Conservation (phyloP, 768 basidiomycete genomes). For the Mycena crocata region DNA sequence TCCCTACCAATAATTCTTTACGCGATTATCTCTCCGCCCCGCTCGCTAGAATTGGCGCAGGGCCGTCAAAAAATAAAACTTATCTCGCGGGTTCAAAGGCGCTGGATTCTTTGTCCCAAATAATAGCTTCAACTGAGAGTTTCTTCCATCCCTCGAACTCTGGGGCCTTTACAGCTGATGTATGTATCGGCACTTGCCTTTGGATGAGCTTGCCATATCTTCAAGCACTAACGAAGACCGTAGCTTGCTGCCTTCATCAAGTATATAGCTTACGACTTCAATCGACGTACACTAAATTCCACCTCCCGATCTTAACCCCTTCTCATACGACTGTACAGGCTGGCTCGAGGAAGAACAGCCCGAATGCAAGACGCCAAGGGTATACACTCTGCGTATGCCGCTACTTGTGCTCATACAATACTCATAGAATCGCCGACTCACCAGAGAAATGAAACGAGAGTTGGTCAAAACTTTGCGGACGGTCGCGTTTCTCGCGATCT, state of each 20-base stretch:
- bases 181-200: conserved; percentile 45
- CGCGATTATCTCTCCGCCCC: conserved; percentile 72
- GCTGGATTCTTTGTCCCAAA: conserved; percentile 84
- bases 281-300: conserved; percentile 67
- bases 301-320: neutral
- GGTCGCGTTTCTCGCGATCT: conserved; percentile 89
- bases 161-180: conserved; percentile 84
- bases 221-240: conserved; percentile 13
- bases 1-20: conserved; percentile 53
- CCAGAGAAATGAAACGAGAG: conserved; percentile 82
- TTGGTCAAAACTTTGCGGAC: conserved; percentile 86
- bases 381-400: conserved; percentile 39
- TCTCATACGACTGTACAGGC: conserved; percentile 51
- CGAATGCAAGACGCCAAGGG: conserved; percentile 83
- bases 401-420: conserved; percentile 10
- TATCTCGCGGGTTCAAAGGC: conserved; percentile 89
- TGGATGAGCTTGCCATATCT: neutral
- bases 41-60: conserved; percentile 55
- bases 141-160: conserved; percentile 94
- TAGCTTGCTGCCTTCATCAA: conserved; percentile 89
- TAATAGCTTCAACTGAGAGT: conserved; percentile 88
- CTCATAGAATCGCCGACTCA: conserved; percentile 77
- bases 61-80: conserved; percentile 54
- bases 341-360: conserved; percentile 84
- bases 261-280: conserved; percentile 85